Evolutionary conservation across 163 green algal species (phyloP).

Genomic region (Dunaliella salina): DNA sequence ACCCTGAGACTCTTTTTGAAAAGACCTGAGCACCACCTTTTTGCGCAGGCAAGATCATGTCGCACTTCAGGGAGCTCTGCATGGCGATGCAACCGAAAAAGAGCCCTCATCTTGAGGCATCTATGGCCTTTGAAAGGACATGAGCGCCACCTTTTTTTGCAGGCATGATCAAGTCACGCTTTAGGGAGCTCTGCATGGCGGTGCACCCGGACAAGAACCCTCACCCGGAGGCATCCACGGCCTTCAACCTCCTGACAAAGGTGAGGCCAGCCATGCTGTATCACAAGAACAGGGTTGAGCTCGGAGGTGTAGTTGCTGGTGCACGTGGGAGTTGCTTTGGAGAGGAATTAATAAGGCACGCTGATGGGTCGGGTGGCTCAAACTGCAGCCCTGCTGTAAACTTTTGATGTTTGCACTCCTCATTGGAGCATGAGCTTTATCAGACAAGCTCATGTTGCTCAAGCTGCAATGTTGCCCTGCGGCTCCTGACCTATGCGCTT

Average conservation of each 20-base stretch:
- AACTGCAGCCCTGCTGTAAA: no score
- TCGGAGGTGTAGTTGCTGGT: no score
- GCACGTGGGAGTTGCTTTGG: no score
- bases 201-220: constrained; percentile 66
- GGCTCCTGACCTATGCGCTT: no score
- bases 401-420: no score
- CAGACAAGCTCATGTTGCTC: no score
- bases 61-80: constrained; percentile 46
- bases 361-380: no score
- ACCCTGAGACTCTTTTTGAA: constrained; percentile 19
- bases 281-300: no score
- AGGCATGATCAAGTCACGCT: constrained; percentile 15
- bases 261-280: background rate
- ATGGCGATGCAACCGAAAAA: constrained; percentile 63
- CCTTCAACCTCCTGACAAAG: constrained; percentile 29
- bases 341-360: no score
- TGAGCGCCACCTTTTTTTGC: background rate
- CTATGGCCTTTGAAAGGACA: constrained; percentile 15
- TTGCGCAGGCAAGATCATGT: background rate
- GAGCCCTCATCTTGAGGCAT: constrained; percentile 31
- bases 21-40: background rate
- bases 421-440: no score
- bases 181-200: constrained; percentile 47
- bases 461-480: no score
- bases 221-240: constrained; percentile 28